Conservation (phyloP, 139 green algal genomes). For the Chlorella vulgaris region DNA sequence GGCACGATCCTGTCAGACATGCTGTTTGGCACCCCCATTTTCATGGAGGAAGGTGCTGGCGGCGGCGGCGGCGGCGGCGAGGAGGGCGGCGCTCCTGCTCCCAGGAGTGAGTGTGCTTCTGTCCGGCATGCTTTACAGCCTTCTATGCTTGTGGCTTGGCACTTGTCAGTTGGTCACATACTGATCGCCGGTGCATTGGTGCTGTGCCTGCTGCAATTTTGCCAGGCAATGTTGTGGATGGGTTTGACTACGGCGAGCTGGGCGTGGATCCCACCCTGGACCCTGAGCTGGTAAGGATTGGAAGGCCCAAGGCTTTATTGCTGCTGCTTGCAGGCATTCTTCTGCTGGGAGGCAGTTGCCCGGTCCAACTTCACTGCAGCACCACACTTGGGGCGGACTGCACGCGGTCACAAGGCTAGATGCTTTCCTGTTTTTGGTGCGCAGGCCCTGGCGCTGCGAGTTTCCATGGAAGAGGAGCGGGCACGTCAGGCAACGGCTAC, state of each 20-base stretch:
- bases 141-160: too few species aligned
- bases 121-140: background rate
- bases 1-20: constrained; percentile 91
- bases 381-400: too few species aligned
- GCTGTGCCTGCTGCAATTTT: too few species aligned
- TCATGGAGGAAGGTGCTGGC: constrained; percentile 54
- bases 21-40: constrained; percentile 91
- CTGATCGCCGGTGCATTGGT: too few species aligned
- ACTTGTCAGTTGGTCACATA: too few species aligned
- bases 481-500: constrained; percentile 79
- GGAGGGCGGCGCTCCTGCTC: constrained; percentile 39
- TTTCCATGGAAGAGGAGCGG: constrained; percentile 98
- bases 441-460: constrained; percentile 68
- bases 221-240: constrained; percentile 51
- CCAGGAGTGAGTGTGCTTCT: constrained; percentile 25
- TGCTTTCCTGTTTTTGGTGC: background rate
- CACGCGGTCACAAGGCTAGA: too few species aligned
- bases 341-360: background rate
- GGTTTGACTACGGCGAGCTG: constrained; percentile 86
- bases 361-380: too few species aligned
- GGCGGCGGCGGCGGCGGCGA: constrained; percentile 40
- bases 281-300: constrained; percentile 88
- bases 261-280: constrained; percentile 97
- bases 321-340: background rate
- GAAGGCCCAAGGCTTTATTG: background rate